These are phyloP conservation scores for Rhamnella rubrinervis DNA, from an alignment of 331 rosid genomes.

Conservation along the genomic window DNA sequence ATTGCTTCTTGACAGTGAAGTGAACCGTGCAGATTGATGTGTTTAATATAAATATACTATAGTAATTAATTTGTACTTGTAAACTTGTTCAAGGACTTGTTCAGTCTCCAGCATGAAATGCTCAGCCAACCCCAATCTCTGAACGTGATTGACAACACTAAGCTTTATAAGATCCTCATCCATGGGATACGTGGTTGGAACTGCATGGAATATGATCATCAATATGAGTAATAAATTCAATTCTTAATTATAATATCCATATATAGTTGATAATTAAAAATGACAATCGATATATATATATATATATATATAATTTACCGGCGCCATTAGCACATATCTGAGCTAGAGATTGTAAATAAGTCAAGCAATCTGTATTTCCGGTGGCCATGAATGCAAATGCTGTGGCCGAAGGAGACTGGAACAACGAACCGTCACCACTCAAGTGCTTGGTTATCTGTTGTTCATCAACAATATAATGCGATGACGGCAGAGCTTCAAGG, in stretches of 20 bases:
- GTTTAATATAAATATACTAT: no score
- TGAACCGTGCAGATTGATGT: no score
- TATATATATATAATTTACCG: conserved; percentile 7
- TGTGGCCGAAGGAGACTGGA: conserved; percentile 43
- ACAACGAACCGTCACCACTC: conserved; percentile 40
- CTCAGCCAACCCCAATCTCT: conserved; percentile 31
- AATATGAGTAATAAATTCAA: neutral
- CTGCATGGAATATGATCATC: conserved; percentile 10
- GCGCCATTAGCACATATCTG: conserved; percentile 33
- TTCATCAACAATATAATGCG: conserved; percentile 19
- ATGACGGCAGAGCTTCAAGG: conserved; percentile 40
- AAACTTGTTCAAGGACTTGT: conserved; percentile 24
- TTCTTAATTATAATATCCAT: neutral
- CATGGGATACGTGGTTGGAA: conserved; percentile 37
- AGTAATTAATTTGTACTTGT: conserved; percentile 17
- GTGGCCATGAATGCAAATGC: neutral
- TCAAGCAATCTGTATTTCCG: neutral
- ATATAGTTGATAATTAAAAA: no score
- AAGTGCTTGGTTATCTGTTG: conserved; percentile 28
- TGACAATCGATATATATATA: neutral
- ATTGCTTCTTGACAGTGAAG: no score
- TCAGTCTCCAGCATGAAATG: conserved; percentile 25
- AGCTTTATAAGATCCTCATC: conserved; percentile 43
- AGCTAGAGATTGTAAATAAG: neutral
- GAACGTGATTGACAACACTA: conserved; percentile 25